phyloP scores from a whole-genome alignment of 495 filamentous ascomycete genomes.

The Penicillium bialowiezense region DNA sequence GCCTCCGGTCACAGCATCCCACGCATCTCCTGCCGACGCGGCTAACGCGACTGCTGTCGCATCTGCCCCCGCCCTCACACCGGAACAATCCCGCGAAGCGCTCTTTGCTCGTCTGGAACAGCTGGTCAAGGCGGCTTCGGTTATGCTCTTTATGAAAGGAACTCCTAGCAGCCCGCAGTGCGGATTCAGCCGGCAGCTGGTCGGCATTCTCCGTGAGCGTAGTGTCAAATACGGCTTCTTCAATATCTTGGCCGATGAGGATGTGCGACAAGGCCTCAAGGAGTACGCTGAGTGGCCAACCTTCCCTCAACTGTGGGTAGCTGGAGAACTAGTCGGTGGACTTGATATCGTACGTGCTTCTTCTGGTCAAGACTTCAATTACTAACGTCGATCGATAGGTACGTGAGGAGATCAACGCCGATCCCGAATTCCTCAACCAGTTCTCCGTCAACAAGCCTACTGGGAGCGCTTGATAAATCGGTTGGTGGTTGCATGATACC shows the following conservation, averaged over 20 bases:
- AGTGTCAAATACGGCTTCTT: slow-evolving; percentile 97
- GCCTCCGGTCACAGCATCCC: slow-evolving; percentile 41
- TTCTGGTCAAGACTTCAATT: slow-evolving; percentile 2
- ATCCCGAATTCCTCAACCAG: slow-evolving; percentile 73
- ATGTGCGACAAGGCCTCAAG: slow-evolving; percentile 94
- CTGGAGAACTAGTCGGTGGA: slow-evolving; percentile 82
- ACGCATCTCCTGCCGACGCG: slow-evolving; percentile 39
- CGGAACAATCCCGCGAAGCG: slow-evolving; percentile 69
- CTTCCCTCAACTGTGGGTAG: slow-evolving; percentile 85
- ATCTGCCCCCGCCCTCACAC: slow-evolving; percentile 32
- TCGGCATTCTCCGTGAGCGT: slow-evolving; percentile 78
- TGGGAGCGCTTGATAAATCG: slow-evolving; percentile 7
- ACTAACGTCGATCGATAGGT: slow-evolving; percentile 51
- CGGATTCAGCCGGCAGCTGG: slow-evolving; percentile 88
- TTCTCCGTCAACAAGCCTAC: slow-evolving; percentile 50
- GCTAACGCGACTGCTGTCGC: slow-evolving; percentile 29
- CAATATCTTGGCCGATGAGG: slow-evolving; percentile 96
- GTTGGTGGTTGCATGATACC: slow-evolving; percentile 21
- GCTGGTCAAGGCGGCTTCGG: slow-evolving; percentile 88
- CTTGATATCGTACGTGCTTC: slow-evolving; percentile 83
- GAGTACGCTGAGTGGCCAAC: slow-evolving; percentile 96
- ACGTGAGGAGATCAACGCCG: slow-evolving; percentile 70
- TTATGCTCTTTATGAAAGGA: slow-evolving; percentile 89
- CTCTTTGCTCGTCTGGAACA: slow-evolving; percentile 71
- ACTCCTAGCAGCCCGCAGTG: slow-evolving; percentile 90